Percentiles rank a stretch among this genome's conserved stretches.
Evolutionary conservation across 1,284 basidiomycete species (phyloP).

Genomic region (Phlebopus sp.): DNA sequence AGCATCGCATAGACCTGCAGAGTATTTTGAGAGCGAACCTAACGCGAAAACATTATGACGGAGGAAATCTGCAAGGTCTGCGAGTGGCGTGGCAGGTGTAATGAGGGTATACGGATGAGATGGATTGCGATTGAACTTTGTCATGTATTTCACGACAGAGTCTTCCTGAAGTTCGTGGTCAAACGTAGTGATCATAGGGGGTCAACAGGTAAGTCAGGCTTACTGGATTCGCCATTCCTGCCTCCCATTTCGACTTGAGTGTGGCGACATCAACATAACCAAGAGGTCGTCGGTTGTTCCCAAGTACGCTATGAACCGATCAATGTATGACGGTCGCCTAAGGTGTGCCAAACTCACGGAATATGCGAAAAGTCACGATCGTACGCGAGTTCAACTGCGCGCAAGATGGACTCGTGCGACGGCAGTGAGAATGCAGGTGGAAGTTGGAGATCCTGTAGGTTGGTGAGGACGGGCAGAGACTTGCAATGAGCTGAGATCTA

Average conservation of each 20-base stretch:
- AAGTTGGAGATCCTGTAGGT: conserved; percentile 78
- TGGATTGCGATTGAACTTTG: conserved; percentile 69
- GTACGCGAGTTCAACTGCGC: conserved; percentile 82
- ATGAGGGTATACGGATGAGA: conserved; percentile 74
- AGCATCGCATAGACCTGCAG: not conserved
- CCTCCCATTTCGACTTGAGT: conserved; percentile 77
- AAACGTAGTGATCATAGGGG: not conserved
- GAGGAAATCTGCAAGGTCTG: conserved; percentile 76
- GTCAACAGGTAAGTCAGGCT: conserved; percentile 19
- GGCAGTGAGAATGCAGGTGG: conserved; percentile 87
- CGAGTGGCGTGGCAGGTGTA: conserved; percentile 74
- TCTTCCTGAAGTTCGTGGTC: conserved; percentile 46
- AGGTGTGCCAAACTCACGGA: conserved; percentile 50
- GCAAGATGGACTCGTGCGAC: conserved; percentile 62
- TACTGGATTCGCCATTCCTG: conserved; percentile 68
- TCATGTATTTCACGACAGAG: conserved; percentile 67
- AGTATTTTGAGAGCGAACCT: conserved; percentile 43
- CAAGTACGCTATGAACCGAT: conserved; percentile 59
- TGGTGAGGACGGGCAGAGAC: conserved; percentile 4
- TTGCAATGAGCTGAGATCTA: not conserved
- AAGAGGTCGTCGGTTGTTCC: conserved; percentile 66
- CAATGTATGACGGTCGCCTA: not conserved
- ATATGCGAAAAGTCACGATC: conserved; percentile 90
- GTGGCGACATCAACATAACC: conserved; percentile 79
- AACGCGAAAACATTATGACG: conserved; percentile 72